Evolutionary conservation across 1,284 basidiomycete genomes (phyloP), one percentile per base, ranked within the genome.

Genomic region (Neolentinus lepideus): DNA sequence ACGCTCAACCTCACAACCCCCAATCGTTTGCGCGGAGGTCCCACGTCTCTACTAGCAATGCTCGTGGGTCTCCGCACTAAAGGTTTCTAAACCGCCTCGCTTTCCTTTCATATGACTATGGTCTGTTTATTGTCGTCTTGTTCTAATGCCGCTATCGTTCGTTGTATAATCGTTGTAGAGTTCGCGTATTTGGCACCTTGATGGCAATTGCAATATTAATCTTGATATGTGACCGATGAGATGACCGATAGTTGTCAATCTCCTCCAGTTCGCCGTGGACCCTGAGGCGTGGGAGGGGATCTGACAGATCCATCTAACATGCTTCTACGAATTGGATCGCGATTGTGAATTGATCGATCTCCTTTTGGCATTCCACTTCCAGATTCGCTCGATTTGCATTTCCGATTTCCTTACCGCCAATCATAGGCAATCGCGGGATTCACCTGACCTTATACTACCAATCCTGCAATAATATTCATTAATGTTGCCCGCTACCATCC

Each of bases 1-100:
- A 43, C 16, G 8, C 16, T 3, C 38, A 6, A 6, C n/a, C 38
- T 43, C 75, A 77, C 54, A 63, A 76, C 55, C 77, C 80, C 51
- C 80, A 81, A 61, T 83, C 81, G 24, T 84, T 83, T 62, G 74
- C 83, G 67, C 72, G 83, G 48, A 73, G 77, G 54, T 75, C 79
- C 45, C 78, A 80, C 56, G 68, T 72, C 9, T 72, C 71, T 31
- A 12, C 12, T 31, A 6, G 6, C 55, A 73, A 72, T 53, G 68
- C 65, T 8, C 68, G 72, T 14, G 69, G 69, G 2, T 75, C 75
- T n/a, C 74, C 74, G 25, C 71, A 69, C 52, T 72, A 62, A 67
- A 53, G 36, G 22, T 12, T 50, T 31, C 45, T 47, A 36, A 53
- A 43, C 19, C 8, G n/a, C 4, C 38, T 2, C n/a, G 26, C 24